phyloP scores from a whole-genome alignment of 1,284 basidiomycete genomes.

The Trichosporon faecale region DNA sequence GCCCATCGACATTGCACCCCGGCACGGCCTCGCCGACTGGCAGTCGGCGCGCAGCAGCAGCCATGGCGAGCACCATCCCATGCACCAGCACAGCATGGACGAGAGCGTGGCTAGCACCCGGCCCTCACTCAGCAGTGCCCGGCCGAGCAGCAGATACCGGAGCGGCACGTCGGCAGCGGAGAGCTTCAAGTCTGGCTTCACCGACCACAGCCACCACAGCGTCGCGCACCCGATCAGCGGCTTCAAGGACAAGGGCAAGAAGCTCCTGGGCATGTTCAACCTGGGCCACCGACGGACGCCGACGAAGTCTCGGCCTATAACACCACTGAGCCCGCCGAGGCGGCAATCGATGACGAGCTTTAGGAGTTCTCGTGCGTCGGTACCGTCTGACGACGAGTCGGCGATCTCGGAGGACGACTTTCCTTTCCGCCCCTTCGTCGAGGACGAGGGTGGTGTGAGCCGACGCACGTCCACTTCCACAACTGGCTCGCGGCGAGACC shows the following conservation, averaged over 20 bases:
- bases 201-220: neutral
- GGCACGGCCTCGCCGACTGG: constrained; percentile 15
- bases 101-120: neutral
- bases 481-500: constrained; percentile 17
- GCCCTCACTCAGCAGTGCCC: neutral
- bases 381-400: constrained; percentile 14
- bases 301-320: neutral
- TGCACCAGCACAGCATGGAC: neutral
- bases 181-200: neutral
- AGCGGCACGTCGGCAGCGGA: neutral
- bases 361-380: constrained; percentile 17
- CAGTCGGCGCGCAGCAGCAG: constrained; percentile 18
- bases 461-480: neutral
- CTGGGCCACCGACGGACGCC: constrained; percentile 19
- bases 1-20: neutral
- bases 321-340: constrained; percentile 12
- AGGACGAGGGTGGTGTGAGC: neutral
- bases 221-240: neutral
- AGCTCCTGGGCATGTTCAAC: constrained; percentile 38
- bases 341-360: constrained; percentile 33
- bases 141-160: neutral
- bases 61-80: neutral
- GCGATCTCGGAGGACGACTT: constrained; percentile 11
- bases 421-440: constrained; percentile 6
- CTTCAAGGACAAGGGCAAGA: constrained; percentile 42